Evolutionary conservation across 305 asterid genomes (phyloP), one percentile per base, ranked within the genome.

Genomic region (Rubia tinctorum): DNA sequence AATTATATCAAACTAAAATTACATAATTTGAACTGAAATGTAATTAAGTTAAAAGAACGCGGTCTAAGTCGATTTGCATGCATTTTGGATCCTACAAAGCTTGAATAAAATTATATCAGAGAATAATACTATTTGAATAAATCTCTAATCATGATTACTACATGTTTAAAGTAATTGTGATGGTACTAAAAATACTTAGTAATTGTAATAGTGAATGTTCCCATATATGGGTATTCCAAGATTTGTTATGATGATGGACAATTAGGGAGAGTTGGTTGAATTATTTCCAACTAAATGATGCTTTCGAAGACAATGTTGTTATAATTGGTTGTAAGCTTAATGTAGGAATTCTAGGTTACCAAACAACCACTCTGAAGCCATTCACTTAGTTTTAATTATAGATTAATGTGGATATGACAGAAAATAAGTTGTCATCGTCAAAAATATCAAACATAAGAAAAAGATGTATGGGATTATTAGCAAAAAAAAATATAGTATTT

Each of bases 221-320:
- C 71, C 61, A 8, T 27, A 27, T 27, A 27, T 14, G 49, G 39
- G 64, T 47, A 15, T 73, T 73, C 64, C 17, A 60, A 65, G 70
- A 6, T 53, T 53, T 18, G 60, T 53, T n/a, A 18, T 5, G 4
- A 45, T 40, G 25, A 15, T 45, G 67, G 74, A 56, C 66, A 72
- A 76, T 73, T 70, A 68, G 23, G 71, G 66, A 72, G n/a, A 72
- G 78, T 83, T 76, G 84, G 79, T 82, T 68, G 73, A 71, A 45
- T 13, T 40, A 23, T 42, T 73, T 73, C 71, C 80, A 80, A 75
- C 89, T 67, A 83, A 75, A 45, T 60, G 73, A 80, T 15, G 25
- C 56, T 47, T 61, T 70, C 4, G 6, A 23, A 51, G 43, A 25
- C 44, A 51, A 27, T 65, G n/a, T n/a, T 40, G 49, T 44, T 69